Percentiles rank a stretch among this genome's conserved stretches.
Evolutionary conservation across 2,329 filamentous ascomycete genomes (phyloP).

Genomic region (Aspergillus brunneoviolaceus): DNA sequence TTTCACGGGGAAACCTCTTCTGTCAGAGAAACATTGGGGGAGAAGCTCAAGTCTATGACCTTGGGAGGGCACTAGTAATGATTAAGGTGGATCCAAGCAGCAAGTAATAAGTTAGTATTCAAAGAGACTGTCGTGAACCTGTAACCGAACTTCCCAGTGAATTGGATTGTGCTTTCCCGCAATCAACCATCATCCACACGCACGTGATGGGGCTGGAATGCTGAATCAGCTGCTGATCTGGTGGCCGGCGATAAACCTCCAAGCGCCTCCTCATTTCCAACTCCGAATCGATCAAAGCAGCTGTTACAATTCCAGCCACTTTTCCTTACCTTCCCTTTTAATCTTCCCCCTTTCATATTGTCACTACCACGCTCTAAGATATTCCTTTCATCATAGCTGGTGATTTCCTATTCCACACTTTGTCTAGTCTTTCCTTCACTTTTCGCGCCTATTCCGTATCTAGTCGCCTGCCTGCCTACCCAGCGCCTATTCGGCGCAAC

Average conservation of each 20-base stretch:
- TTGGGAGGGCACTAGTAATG: not conserved
- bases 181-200: not conserved
- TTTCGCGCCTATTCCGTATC: not conserved
- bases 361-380: not conserved
- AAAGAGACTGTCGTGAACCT: not conserved
- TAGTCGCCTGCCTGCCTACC: slow-evolving; percentile 1
- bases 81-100: not conserved
- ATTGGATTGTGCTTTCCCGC: not conserved
- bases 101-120: no score
- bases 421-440: slow-evolving; percentile 6
- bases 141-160: not conserved
- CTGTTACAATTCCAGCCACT: slow-evolving; percentile 8
- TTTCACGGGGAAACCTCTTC: slow-evolving; percentile 36
- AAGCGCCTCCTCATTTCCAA: slow-evolving; percentile 4
- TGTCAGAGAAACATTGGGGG: not conserved
- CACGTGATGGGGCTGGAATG: slow-evolving; percentile 8
- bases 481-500: slow-evolving; percentile 13
- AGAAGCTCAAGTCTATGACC: not conserved
- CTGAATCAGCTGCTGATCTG: slow-evolving; percentile 17
- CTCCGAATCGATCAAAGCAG: slow-evolving; percentile 1
- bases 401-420: not conserved
- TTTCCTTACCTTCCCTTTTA: slow-evolving; percentile 12
- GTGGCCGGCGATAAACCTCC: slow-evolving; percentile 11
- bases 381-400: not conserved
- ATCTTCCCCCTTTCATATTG: not conserved